phyloP scores from a whole-genome alignment of 2,329 filamentous ascomycete species.

The Calonectria hongkongensis region DNA sequence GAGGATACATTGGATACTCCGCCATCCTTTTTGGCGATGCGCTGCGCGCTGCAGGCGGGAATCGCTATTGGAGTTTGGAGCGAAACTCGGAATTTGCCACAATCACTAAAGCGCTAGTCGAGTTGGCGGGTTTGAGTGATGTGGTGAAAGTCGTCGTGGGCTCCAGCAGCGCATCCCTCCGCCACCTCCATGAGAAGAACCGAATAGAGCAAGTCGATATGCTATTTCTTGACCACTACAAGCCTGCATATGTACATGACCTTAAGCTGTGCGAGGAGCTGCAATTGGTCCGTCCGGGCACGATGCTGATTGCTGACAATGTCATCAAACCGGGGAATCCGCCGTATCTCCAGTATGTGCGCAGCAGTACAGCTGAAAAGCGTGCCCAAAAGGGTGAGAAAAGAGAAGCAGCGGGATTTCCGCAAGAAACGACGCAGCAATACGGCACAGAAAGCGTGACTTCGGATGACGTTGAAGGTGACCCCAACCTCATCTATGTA shows the following conservation, averaged over 20 bases:
- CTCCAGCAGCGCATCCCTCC: conserved; percentile 78
- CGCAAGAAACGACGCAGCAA: neutral
- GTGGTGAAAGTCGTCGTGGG: conserved; percentile 83
- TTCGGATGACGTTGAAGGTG: conserved; percentile 66
- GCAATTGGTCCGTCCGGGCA: conserved; percentile 76
- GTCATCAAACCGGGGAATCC: conserved; percentile 83
- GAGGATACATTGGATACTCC: conserved; percentile 89
- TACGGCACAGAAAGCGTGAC: conserved; percentile 36
- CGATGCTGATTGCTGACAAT: conserved; percentile 82
- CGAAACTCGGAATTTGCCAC: conserved; percentile 83
- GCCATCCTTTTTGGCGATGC: conserved; percentile 84
- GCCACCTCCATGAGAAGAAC: conserved; percentile 73
- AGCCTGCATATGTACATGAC: conserved; percentile 83
- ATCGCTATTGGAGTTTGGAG: conserved; percentile 82
- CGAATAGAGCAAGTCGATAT: conserved; percentile 78
- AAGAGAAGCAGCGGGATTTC: neutral
- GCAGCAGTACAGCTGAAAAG: conserved; percentile 79
- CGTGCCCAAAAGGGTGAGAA: conserved; percentile 49
- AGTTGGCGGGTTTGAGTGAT: conserved; percentile 82
- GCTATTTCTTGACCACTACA: conserved; percentile 88
- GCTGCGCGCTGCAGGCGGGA: conserved; percentile 78
- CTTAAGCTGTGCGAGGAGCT: conserved; percentile 86
- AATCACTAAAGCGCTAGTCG: conserved; percentile 79
- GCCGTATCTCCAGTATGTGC: conserved; percentile 81
- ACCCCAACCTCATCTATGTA: conserved; percentile 80